Percentiles rank a stretch among this genome's conserved stretches.
These are phyloP conservation scores for Xylaria sp. DNA, from an alignment of 2,329 filamentous ascomycete genomes.

Conservation along the genomic window DNA sequence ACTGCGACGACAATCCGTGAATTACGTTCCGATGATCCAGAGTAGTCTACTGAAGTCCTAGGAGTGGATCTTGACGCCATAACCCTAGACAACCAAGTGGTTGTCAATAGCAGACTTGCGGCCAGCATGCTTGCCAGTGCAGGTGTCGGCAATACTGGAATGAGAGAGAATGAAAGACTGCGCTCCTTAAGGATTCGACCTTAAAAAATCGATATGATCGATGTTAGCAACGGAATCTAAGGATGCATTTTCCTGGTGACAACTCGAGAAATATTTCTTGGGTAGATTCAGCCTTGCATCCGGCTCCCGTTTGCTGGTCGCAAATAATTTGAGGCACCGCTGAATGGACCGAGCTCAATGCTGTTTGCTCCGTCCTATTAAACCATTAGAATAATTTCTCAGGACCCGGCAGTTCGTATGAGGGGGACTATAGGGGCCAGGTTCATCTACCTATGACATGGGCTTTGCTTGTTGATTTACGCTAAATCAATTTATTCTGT, in stretches of 20 bases:
- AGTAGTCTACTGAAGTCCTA: background rate
- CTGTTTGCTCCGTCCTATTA: conserved; percentile 5
- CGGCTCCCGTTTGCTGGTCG: background rate
- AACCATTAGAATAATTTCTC: background rate
- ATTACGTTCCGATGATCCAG: background rate
- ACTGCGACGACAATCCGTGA: background rate
- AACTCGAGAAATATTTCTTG: background rate
- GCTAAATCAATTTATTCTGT: background rate
- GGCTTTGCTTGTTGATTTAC: too few relatives aligned
- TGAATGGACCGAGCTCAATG: background rate
- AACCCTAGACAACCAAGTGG: background rate
- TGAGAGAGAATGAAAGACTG: background rate
- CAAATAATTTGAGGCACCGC: background rate
- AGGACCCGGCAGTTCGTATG: background rate
- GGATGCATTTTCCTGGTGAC: background rate
- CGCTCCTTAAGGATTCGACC: too few relatives aligned
- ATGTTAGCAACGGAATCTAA: background rate
- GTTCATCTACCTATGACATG: background rate
- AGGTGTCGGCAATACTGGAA: background rate
- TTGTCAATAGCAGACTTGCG: background rate
- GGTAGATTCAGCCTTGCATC: background rate
- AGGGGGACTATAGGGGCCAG: background rate
- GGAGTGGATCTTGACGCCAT: background rate
- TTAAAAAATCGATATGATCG: background rate
- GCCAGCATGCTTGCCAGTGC: background rate